Conservation (phyloP, 192 early-diverging fungal species). For the Nowakowskiella sp. region DNA sequence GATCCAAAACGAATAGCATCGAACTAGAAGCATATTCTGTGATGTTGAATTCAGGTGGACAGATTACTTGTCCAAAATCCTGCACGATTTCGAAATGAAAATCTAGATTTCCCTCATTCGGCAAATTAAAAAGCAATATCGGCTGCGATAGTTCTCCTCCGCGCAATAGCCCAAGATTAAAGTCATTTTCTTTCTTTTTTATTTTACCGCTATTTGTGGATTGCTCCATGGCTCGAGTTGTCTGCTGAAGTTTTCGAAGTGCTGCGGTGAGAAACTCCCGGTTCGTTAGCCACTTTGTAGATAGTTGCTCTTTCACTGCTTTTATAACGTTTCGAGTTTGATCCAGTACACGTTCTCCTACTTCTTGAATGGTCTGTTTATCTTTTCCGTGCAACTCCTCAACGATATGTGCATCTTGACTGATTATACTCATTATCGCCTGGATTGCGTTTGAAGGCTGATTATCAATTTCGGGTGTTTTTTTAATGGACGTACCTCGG, state of each 20-base stretch:
- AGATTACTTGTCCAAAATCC: slow-evolving; percentile 20
- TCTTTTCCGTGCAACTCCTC: too few species aligned
- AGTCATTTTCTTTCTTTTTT: slow-evolving; percentile 28
- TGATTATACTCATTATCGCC: too few species aligned
- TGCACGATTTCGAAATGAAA: slow-evolving; percentile 36
- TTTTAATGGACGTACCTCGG: too few species aligned
- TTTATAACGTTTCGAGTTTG: slow-evolving; percentile 39
- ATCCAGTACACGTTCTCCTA: background rate
- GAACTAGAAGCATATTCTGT: background rate
- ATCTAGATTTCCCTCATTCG: slow-evolving; percentile 43
- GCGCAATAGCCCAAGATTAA: slow-evolving; percentile 35
- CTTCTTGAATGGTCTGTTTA: too few species aligned
- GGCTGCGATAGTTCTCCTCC: slow-evolving; percentile 29
- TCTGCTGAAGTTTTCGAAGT: slow-evolving; percentile 32
- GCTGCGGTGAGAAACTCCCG: slow-evolving; percentile 39
- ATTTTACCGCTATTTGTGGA: too few species aligned
- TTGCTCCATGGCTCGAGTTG: slow-evolving; percentile 39
- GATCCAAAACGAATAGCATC: slow-evolving; percentile 19
- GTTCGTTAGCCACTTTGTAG: slow-evolving; percentile 42
- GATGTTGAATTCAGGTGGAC: slow-evolving; percentile 24
- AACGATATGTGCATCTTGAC: too few species aligned
- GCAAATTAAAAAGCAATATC: slow-evolving; percentile 43
- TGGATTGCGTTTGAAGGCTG: too few species aligned
- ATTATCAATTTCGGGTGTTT: too few species aligned
- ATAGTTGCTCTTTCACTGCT: slow-evolving; percentile 41